Evolutionary conservation across 768 basidiomycete species (phyloP).

Genomic region (Mycena chlorophos): DNA sequence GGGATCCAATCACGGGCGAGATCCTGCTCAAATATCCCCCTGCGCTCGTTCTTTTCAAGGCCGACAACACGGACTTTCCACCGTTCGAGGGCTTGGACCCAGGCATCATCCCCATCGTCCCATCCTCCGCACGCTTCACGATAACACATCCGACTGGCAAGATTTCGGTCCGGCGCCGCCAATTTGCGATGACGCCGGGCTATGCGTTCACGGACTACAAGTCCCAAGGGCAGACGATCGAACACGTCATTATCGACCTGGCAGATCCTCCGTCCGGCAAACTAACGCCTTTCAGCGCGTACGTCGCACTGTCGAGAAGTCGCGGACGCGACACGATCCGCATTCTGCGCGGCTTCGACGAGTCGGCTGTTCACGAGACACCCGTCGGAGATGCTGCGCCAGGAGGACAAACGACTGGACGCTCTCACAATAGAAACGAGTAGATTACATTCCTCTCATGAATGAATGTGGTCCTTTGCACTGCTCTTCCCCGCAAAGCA

Average conservation of each 20-base stretch:
- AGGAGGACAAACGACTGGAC: neutral
- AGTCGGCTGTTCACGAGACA: neutral
- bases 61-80: slow-evolving; percentile 25
- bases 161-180: slow-evolving; percentile 12
- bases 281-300: slow-evolving; percentile 30
- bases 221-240: slow-evolving; percentile 44
- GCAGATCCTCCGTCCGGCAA: slow-evolving; percentile 31
- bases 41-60: slow-evolving; percentile 28
- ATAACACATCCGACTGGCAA: slow-evolving; percentile 7
- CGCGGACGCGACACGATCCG: slow-evolving; percentile 6
- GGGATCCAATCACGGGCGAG: neutral
- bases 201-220: slow-evolving; percentile 45
- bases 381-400: neutral
- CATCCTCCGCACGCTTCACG: slow-evolving; percentile 17
- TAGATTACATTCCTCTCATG: too few relatives aligned
- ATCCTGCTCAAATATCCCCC: slow-evolving; percentile 25
- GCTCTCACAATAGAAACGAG: neutral
- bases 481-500: too few relatives aligned
- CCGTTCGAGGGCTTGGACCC: slow-evolving; percentile 27
- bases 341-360: slow-evolving; percentile 3
- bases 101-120: slow-evolving; percentile 29
- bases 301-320: slow-evolving; percentile 41
- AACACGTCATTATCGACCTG: slow-evolving; percentile 39
- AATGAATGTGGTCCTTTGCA: too few relatives aligned
- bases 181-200: slow-evolving; percentile 38